Evolutionary conservation across 139 green algal species (phyloP).

Genomic region (Volvox africanus): DNA sequence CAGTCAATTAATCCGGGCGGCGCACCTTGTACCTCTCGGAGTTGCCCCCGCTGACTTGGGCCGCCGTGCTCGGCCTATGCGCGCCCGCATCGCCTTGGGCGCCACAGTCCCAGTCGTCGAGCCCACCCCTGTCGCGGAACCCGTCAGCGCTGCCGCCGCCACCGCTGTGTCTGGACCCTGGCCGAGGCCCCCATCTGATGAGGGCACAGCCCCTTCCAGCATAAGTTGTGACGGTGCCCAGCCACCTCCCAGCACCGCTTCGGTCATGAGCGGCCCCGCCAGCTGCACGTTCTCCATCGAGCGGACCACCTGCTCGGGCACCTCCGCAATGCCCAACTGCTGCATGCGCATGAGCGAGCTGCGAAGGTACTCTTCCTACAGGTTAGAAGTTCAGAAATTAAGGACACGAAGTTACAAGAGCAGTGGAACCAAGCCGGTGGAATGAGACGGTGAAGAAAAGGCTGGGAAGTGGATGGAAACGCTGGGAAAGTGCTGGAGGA

Average conservation of each 20-base stretch:
- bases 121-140: background rate
- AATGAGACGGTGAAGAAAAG: too few relatives aligned
- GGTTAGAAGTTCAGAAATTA: too few relatives aligned
- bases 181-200: too few relatives aligned
- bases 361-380: background rate
- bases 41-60: constrained; percentile 11
- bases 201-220: background rate
- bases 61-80: background rate
- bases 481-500: too few relatives aligned
- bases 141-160: background rate
- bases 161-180: too few relatives aligned
- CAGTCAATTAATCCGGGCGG: background rate
- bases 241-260: background rate
- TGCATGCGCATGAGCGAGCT: constrained; percentile 25
- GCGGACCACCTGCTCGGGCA: constrained; percentile 25
- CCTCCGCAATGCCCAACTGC: background rate
- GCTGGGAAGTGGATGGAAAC: too few relatives aligned
- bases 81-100: background rate
- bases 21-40: background rate
- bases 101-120: background rate
- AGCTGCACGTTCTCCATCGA: constrained; percentile 6
- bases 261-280: background rate
- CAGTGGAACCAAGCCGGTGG: background rate
- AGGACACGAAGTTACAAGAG: background rate
- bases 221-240: background rate